Conservation (phyloP, 163 green algal genomes). For the Scenedesmus sp. region DNA sequence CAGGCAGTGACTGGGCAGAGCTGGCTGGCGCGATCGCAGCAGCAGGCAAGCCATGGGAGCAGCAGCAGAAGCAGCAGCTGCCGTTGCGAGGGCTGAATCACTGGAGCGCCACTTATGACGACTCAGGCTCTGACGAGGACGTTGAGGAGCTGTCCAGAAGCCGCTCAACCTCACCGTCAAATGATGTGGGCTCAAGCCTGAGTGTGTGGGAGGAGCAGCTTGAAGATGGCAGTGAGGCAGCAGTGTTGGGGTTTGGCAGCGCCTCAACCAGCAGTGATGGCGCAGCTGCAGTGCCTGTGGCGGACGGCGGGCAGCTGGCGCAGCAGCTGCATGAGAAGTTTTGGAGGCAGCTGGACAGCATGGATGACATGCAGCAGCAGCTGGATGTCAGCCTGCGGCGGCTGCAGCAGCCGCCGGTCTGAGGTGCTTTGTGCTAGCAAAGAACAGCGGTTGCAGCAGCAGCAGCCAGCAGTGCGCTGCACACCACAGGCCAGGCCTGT, state of each 20-base stretch:
- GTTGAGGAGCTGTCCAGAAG: neutral
- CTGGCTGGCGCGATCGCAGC: neutral
- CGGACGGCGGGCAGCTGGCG: neutral
- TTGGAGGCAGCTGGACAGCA: constrained; percentile 4
- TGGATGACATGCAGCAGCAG: constrained; percentile 4
- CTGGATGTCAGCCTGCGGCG: neutral
- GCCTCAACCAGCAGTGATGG: neutral
- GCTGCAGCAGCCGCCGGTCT: neutral
- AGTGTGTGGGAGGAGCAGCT: neutral
- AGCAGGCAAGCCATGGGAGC: neutral
- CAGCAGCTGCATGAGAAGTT: constrained; percentile 10
- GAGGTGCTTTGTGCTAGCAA: too few relatives aligned
- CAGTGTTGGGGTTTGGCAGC: neutral
- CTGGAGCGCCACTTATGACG: neutral
- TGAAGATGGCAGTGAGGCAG: neutral
- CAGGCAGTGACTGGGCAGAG: constrained; percentile 2
- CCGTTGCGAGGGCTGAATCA: neutral
- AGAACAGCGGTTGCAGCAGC: too few relatives aligned
- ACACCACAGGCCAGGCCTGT: too few relatives aligned
- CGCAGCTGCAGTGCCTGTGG: neutral
- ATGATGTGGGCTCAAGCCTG: neutral
- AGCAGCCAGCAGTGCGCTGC: too few relatives aligned
- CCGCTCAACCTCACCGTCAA: neutral
- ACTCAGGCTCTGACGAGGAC: neutral
- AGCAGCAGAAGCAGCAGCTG: neutral